phyloP scores from a whole-genome alignment of 2,329 filamentous ascomycete species.

The Aspergillus terreus region DNA sequence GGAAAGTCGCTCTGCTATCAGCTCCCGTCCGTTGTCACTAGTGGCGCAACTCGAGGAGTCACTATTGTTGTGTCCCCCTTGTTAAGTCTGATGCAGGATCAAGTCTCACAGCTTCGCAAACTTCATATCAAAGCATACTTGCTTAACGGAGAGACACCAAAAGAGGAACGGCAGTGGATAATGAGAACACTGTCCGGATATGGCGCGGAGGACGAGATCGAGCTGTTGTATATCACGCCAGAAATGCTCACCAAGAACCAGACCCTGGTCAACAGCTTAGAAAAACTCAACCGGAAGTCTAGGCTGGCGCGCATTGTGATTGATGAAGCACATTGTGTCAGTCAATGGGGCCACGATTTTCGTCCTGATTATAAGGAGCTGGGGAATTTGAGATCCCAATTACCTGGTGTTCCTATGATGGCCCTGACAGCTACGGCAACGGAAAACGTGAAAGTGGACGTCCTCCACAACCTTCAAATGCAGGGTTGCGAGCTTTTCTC shows the following conservation, averaged over 20 bases:
- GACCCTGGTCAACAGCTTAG: slow-evolving; percentile 62
- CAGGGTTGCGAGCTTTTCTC: slow-evolving; percentile 71
- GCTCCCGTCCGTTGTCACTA: slow-evolving; percentile 77
- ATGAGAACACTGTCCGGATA: slow-evolving; percentile 60
- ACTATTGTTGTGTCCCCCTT: slow-evolving; percentile 94
- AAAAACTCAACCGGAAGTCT: slow-evolving; percentile 62
- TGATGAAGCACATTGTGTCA: slow-evolving; percentile 98
- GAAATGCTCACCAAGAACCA: slow-evolving; percentile 90
- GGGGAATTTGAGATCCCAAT: slow-evolving; percentile 67
- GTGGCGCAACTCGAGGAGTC: slow-evolving; percentile 75
- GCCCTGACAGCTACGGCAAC: slow-evolving; percentile 95
- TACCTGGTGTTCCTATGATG: slow-evolving; percentile 82
- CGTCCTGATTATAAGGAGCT: slow-evolving; percentile 90
- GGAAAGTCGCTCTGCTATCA: slow-evolving; percentile 98
- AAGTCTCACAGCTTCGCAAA: slow-evolving; percentile 75
- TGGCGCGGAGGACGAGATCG: slow-evolving; percentile 70
- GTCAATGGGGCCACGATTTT: slow-evolving; percentile 98
- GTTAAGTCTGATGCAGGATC: slow-evolving; percentile 94
- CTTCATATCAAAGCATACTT: slow-evolving; percentile 74
- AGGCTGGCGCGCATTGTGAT: slow-evolving; percentile 90
- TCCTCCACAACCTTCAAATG: slow-evolving; percentile 88
- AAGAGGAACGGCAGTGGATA: slow-evolving; percentile 62
- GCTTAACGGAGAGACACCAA: slow-evolving; percentile 72
- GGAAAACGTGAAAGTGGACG: slow-evolving; percentile 84
- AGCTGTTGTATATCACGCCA: slow-evolving; percentile 91